Percentiles rank a stretch among this genome's conserved stretches.
phyloP scores from a whole-genome alignment of 2,329 filamentous ascomycete genomes.

The Dactylellina leptospora region DNA sequence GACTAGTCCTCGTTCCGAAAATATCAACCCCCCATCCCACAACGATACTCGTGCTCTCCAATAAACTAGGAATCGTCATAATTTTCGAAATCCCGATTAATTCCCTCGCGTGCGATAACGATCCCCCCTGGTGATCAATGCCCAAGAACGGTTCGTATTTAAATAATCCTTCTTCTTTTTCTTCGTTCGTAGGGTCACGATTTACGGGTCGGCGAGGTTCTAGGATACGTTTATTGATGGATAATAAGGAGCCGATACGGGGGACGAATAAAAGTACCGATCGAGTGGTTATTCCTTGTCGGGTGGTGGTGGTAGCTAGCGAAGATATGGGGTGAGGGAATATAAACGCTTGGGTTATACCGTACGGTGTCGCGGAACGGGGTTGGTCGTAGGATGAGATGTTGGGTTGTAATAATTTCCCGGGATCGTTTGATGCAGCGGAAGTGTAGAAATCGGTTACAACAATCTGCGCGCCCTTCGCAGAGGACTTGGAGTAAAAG shows the following conservation, averaged over 20 bases:
- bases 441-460: conserved; percentile 93
- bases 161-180: conserved; percentile 83
- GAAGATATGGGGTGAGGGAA: conserved; percentile 80
- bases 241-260: conserved; percentile 74
- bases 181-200: conserved; percentile 79
- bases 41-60: conserved; percentile 91
- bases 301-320: conserved; percentile 85
- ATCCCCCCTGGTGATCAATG: conserved; percentile 77
- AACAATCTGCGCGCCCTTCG: conserved; percentile 86
- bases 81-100: conserved; percentile 78
- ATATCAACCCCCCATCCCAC: conserved; percentile 89
- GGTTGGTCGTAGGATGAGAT: conserved; percentile 79
- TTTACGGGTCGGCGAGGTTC: conserved; percentile 87
- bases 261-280: conserved; percentile 77
- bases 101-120: conserved; percentile 82
- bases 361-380: conserved; percentile 72
- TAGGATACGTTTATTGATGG: conserved; percentile 78
- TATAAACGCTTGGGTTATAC: conserved; percentile 81
- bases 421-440: conserved; percentile 80
- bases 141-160: conserved; percentile 80
- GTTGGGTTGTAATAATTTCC: conserved; percentile 74
- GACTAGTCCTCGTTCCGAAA: conserved; percentile 85
- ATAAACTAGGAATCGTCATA: conserved; percentile 76
- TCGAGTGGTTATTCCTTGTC: conserved; percentile 87
- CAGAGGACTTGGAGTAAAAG: conserved; percentile 69